Base-by-base conservation (phyloP, 2,329 filamentous ascomycete species). In the Didymella segeticola region DNA sequence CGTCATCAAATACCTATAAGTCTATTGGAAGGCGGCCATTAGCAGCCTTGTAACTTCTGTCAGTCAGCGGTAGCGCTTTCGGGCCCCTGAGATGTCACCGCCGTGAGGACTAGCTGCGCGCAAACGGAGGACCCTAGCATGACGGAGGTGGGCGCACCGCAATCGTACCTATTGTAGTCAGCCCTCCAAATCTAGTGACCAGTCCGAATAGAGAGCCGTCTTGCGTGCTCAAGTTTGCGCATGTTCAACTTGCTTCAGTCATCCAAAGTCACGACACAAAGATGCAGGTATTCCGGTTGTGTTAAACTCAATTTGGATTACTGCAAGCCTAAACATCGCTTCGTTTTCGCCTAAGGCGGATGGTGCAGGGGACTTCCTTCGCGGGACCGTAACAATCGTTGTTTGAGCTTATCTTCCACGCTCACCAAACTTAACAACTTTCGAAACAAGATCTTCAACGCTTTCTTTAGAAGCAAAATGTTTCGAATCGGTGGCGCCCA, bases 401-500 rank as follows among this genome's bases (percentile, higher is more conserved):
- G 48, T 58, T 64, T 55, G 52, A 57, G 50, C 43, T 54, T 38
- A 43, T 29, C 43, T 34, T 56, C 46, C 34, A 38, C 43, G 31
- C 43, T 53, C 50, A 34, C 51, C 46, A 57, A 56, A 50, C 33
- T 57, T 53, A 29, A 52, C 47, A 33, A 43, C 22, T 31, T 19
- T 45, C 55, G 60, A 63, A 63, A 60, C 55, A 56, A 46, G 26
- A 53, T 43, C 56, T 56, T 58, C 53, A 42, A 51, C 41, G 9
- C 61, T 61, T 60, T 57, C 51, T 63, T 66, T 66, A 60, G 63
- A 57, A 63, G 31, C 39, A 39, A 2, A 12, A 26, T 51, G 57
- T 63, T 64, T 66, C 61, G 50, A 53, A 34, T 50, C 22, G 45
- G 38, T 36, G 45, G 41, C 53, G 34, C 33, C 31, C 37, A 58